Evolutionary conservation across 2,329 filamentous ascomycete genomes (phyloP).

Genomic region (Aspergillus awamori): DNA sequence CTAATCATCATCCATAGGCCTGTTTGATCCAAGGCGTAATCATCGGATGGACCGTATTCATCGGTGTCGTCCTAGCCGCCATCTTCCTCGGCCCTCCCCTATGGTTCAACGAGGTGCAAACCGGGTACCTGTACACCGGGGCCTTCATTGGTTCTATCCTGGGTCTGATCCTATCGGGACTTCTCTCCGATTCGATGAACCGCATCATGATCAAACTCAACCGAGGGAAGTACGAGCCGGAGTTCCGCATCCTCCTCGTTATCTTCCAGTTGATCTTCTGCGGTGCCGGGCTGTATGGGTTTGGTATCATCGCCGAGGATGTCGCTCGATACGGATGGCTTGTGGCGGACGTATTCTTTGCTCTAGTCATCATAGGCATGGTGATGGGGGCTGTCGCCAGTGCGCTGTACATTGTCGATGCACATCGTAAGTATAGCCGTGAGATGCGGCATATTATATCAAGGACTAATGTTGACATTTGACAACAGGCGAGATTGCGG

Average conservation of each 20-base stretch:
- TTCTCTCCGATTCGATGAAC: slow-evolving; percentile 73
- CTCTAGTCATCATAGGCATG: slow-evolving; percentile 83
- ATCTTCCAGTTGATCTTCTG: slow-evolving; percentile 79
- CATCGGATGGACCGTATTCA: slow-evolving; percentile 95
- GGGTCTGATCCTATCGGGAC: slow-evolving; percentile 75
- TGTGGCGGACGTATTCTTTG: slow-evolving; percentile 80
- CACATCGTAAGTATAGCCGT: slow-evolving; percentile 68
- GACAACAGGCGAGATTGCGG: slow-evolving; percentile 68
- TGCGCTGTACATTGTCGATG: slow-evolving; percentile 88
- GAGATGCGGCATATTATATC: not conserved
- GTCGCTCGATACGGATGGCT: slow-evolving; percentile 67
- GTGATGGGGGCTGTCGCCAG: slow-evolving; percentile 85
- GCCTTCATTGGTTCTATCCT: slow-evolving; percentile 81
- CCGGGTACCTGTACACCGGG: slow-evolving; percentile 84
- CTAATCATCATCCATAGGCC: slow-evolving; percentile 39
- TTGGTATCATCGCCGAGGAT: slow-evolving; percentile 71
- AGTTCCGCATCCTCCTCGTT: slow-evolving; percentile 83
- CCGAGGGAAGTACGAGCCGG: slow-evolving; percentile 82
- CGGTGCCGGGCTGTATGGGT: slow-evolving; percentile 79
- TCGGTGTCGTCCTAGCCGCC: slow-evolving; percentile 78
- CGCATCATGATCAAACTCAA: slow-evolving; percentile 73
- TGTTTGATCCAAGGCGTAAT: slow-evolving; percentile 82
- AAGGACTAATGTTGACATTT: not conserved
- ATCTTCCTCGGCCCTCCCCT: slow-evolving; percentile 80
- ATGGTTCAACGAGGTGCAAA: slow-evolving; percentile 78